These are phyloP conservation scores for Eutypella sp. DNA, from an alignment of 2,329 filamentous ascomycete genomes.

Conservation along the genomic window DNA sequence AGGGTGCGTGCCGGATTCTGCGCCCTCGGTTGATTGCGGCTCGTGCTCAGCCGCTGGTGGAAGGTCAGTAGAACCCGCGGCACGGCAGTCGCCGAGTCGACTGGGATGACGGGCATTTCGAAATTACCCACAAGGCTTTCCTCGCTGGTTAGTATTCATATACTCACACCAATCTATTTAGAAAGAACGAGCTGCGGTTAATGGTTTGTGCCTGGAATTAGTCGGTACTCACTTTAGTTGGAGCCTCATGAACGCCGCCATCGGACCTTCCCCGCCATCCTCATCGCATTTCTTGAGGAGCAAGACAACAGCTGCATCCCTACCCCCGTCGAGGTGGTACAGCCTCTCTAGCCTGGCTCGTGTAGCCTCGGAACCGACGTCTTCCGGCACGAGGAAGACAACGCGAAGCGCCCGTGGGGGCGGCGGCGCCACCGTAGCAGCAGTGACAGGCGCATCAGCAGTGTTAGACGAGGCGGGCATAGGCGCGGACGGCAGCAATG, in stretches of 20 bases:
- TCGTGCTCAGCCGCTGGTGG: constrained; percentile 23
- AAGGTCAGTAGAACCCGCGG: constrained; percentile 35
- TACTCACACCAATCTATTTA: too few relatives aligned
- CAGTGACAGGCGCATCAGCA: too few relatives aligned
- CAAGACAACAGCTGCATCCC: constrained; percentile 39
- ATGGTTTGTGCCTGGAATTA: too few relatives aligned
- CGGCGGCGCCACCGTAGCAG: too few relatives aligned
- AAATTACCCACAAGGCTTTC: constrained; percentile 29
- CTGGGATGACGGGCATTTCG: constrained; percentile 37
- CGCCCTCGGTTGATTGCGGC: constrained; percentile 4
- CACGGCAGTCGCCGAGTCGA: constrained; percentile 31
- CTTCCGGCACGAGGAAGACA: constrained; percentile 35
- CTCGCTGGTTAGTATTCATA: constrained; percentile 12
- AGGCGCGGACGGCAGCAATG: constrained; percentile 14
- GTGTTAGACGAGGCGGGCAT: too few relatives aligned
- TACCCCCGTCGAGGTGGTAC: constrained; percentile 34
- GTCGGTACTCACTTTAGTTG: constrained; percentile 36
- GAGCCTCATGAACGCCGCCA: constrained; percentile 34
- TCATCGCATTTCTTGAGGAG: constrained; percentile 34
- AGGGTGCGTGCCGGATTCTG: constrained; percentile 20
- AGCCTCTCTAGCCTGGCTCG: constrained; percentile 36
- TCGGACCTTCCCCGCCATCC: constrained; percentile 18
- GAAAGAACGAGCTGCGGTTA: too few relatives aligned
- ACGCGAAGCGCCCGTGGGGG: constrained; percentile 27
- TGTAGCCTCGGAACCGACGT: constrained; percentile 27